Percentiles rank a stretch among this genome's conserved stretches.
Evolutionary conservation across 2,329 filamentous ascomycete species (phyloP).

Genomic region (Ustulina deusta): DNA sequence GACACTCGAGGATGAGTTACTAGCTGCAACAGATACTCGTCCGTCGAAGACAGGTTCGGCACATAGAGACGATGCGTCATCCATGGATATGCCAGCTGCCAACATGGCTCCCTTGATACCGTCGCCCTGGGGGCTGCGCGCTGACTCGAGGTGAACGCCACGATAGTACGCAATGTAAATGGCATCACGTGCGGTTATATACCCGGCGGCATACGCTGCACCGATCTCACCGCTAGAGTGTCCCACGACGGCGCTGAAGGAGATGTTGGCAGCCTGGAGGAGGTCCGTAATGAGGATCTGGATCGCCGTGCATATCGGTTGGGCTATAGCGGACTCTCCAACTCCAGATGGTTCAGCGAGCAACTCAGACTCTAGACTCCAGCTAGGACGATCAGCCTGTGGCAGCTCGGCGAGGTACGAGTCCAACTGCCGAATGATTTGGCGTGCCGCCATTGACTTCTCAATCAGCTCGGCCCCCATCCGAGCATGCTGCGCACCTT

Average conservation of each 20-base stretch:
- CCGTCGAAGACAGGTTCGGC: background rate
- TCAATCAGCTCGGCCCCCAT: conserved; percentile 14
- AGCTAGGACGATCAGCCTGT: conserved; percentile 40
- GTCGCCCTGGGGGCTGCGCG: background rate
- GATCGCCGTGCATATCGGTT: conserved; percentile 46
- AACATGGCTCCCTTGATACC: conserved; percentile 9
- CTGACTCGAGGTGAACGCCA: background rate
- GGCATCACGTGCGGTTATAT: conserved; percentile 7
- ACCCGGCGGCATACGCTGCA: conserved; percentile 16
- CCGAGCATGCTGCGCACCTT: conserved; percentile 13
- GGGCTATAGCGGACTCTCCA: conserved; percentile 43
- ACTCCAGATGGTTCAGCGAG: conserved; percentile 15
- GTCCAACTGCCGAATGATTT: conserved; percentile 28
- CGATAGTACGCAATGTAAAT: conserved; percentile 21
- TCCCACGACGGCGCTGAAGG: conserved; percentile 7
- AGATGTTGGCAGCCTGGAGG: conserved; percentile 20
- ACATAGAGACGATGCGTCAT: background rate
- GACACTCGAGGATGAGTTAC: conserved; percentile 13
- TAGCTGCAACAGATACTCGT: background rate
- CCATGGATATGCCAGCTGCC: background rate
- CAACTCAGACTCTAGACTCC: conserved; percentile 45
- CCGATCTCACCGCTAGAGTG: conserved; percentile 24
- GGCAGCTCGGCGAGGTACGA: background rate
- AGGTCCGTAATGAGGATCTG: conserved; percentile 39
- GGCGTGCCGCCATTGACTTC: conserved; percentile 6